These are phyloP conservation scores for Suhomyces kilbournensis DNA, from an alignment of 805 yeast species.

Conservation along the genomic window DNA sequence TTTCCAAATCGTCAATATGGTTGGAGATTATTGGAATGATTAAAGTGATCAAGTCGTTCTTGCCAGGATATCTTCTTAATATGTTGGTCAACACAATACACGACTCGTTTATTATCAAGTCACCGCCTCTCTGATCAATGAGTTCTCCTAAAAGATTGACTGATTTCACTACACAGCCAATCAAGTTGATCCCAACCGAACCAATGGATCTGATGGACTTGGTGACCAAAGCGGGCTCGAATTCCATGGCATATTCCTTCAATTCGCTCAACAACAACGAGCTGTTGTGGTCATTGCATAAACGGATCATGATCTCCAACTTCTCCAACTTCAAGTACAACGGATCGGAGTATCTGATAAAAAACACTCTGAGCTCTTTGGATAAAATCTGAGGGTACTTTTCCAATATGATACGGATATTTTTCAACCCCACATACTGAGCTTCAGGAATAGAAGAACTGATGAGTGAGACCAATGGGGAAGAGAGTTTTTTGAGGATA, in stretches of 20 bases:
- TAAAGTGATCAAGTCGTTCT: conserved; percentile 46
- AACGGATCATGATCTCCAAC: conserved; percentile 68
- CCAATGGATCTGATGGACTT: conserved; percentile 67
- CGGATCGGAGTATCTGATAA: conserved; percentile 84
- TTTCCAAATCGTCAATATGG: conserved; percentile 46
- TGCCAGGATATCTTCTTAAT: conserved; percentile 61
- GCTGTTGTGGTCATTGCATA: conserved; percentile 60
- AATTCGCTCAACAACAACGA: conserved; percentile 62
- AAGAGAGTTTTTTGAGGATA: conserved; percentile 67
- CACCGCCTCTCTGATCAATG: conserved; percentile 58
- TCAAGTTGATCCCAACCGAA: conserved; percentile 65
- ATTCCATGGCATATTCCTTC: conserved; percentile 79
- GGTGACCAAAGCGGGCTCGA: conserved; percentile 74
- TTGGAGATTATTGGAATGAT: conserved; percentile 54
- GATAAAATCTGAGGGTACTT: conserved; percentile 78
- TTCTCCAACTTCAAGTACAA: conserved; percentile 74
- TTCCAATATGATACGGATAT: conserved; percentile 84
- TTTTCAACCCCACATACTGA: conserved; percentile 88
- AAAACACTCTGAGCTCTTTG: conserved; percentile 83
- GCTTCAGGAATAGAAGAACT: conserved; percentile 86
- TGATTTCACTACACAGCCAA: conserved; percentile 52
- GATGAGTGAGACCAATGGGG: conserved; percentile 84
- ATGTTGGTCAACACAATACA: conserved; percentile 61
- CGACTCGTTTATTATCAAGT: conserved; percentile 59
- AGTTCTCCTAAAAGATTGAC: conserved; percentile 59